Evolutionary conservation across 202 grass and related monocot genomes (phyloP).

Genomic region (Cymbopogon flexuosus): DNA sequence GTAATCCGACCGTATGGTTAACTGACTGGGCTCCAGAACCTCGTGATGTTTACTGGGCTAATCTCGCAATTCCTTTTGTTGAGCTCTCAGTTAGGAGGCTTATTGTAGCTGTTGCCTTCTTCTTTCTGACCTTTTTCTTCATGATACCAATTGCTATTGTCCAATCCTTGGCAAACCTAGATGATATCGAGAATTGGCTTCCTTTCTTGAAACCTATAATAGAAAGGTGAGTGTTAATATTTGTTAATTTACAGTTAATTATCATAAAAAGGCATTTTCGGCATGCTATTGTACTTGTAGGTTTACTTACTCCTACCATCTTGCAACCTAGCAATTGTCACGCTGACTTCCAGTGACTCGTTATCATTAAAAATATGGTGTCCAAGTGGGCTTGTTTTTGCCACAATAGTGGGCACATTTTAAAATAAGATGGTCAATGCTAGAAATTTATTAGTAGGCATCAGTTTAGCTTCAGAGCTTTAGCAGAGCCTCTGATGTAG

Average conservation of each 20-base stretch:
- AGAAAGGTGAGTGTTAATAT: conserved; percentile 54
- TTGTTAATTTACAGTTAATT: conserved; percentile 3
- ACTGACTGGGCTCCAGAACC: conserved; percentile 93
- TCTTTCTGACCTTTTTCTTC: conserved; percentile 96
- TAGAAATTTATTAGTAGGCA: conserved; percentile 9
- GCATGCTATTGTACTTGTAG: neutral
- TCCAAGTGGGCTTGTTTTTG: neutral
- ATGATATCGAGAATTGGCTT: conserved; percentile 62
- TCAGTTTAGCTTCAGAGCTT: neutral
- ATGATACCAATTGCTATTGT: conserved; percentile 96
- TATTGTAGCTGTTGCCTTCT: conserved; percentile 62
- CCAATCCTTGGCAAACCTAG: conserved; percentile 85
- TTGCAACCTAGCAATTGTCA: neutral
- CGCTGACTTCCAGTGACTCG: neutral
- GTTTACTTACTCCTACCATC: neutral
- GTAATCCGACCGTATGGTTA: conserved; percentile 89
- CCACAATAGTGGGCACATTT: neutral
- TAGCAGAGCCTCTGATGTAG: neutral
- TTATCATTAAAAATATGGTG: neutral
- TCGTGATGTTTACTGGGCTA: conserved; percentile 85
- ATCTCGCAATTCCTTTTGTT: conserved; percentile 81
- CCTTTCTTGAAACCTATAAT: conserved; percentile 79
- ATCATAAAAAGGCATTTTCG: neutral
- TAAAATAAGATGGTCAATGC: neutral
- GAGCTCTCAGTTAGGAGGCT: conserved; percentile 75